Conservation (phyloP, 192 early-diverging fungal species). For the Chytriomyces sp. region DNA sequence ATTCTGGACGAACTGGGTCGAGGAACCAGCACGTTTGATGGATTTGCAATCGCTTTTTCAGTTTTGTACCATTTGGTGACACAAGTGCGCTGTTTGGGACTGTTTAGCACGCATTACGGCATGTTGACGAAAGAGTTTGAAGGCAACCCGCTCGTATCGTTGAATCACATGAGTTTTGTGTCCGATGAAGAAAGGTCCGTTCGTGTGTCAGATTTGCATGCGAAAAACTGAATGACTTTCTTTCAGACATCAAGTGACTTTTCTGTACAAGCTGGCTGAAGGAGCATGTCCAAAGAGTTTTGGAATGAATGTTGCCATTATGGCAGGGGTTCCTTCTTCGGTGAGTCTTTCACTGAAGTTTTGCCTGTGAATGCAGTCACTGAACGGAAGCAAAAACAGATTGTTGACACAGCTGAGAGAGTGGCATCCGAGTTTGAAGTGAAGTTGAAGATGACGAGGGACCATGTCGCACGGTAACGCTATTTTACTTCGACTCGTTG, state of each 20-base stretch:
- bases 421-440: slow-evolving; percentile 80
- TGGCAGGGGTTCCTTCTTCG: slow-evolving; percentile 84
- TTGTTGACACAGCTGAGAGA: slow-evolving; percentile 68
- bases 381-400: slow-evolving; percentile 8
- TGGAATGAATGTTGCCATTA: slow-evolving; percentile 98
- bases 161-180: slow-evolving; percentile 82
- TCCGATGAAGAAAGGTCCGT: slow-evolving; percentile 69
- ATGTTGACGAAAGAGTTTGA: slow-evolving; percentile 87
- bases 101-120: slow-evolving; percentile 98
- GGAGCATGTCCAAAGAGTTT: slow-evolving; percentile 93
- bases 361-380: not conserved
- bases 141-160: slow-evolving; percentile 67
- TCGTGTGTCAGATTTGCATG: not conserved
- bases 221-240: not conserved
- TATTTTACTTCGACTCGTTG: not conserved
- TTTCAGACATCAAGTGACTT: slow-evolving; percentile 78
- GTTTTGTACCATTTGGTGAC: slow-evolving; percentile 85
- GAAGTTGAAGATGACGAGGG: slow-evolving; percentile 40
- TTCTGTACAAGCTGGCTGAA: slow-evolving; percentile 86
- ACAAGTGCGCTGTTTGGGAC: slow-evolving; percentile 81
- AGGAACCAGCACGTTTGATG: slow-evolving; percentile 96
- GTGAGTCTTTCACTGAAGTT: slow-evolving; percentile 47
- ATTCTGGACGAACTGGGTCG: slow-evolving; percentile 98
- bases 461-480: slow-evolving; percentile 15
- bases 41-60: slow-evolving; percentile 91